phyloP scores from a whole-genome alignment of 2,329 filamentous ascomycete species.

The Talaromyces islandicus region DNA sequence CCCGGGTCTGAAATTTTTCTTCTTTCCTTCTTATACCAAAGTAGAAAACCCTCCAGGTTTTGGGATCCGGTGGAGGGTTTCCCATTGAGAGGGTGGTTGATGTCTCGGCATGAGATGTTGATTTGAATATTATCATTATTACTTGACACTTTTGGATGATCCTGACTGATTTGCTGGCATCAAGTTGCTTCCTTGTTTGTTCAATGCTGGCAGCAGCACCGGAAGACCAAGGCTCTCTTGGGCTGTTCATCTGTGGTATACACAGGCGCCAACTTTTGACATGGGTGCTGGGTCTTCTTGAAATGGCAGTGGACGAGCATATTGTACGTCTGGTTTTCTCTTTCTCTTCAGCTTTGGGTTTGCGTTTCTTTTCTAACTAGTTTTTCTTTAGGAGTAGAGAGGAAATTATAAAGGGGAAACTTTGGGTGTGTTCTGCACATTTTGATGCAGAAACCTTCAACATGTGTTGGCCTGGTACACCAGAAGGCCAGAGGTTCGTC shows the following conservation, averaged over 20 bases:
- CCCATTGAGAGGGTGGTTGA: neutral
- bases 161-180: neutral
- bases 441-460: neutral
- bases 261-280: neutral
- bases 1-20: neutral
- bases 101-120: neutral
- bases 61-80: neutral
- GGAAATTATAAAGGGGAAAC: neutral
- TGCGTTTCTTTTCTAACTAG: neutral
- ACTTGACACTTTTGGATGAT: neutral
- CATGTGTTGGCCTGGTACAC: neutral
- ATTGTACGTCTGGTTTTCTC: neutral
- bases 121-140: neutral
- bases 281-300: neutral
- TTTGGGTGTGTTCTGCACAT: neutral
- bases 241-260: neutral
- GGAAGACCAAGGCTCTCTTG: neutral
- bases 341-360: neutral
- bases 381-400: neutral
- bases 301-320: too few relatives aligned
- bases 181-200: neutral
- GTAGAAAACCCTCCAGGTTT: neutral
- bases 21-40: neutral
- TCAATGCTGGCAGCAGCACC: too few relatives aligned
- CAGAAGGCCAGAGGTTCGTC: neutral